Conservation (phyloP, 2,329 filamentous ascomycete genomes). For the Mycosphaerella sp. region DNA sequence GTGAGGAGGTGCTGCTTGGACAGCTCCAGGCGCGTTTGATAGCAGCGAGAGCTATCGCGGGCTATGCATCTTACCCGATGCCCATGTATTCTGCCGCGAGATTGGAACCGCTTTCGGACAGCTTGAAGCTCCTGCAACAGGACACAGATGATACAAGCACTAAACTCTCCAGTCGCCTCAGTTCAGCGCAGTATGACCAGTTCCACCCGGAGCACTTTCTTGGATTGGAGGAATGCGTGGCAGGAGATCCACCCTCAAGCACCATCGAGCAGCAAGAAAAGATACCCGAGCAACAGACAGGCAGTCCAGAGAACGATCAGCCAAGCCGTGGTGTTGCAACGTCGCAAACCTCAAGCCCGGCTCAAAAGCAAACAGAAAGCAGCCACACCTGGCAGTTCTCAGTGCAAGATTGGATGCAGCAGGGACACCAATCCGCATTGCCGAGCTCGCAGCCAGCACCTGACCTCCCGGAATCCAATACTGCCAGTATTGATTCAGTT, state of each 20-base stretch:
- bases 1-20: not conserved
- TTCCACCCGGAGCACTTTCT: slow-evolving; percentile 7
- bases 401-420: slow-evolving; percentile 9
- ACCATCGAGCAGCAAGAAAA: not conserved
- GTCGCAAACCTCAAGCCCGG: slow-evolving; percentile 15
- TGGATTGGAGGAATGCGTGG: slow-evolving; percentile 1
- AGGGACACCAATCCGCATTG: not conserved
- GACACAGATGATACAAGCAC: not conserved
- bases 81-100: not conserved
- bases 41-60: not conserved
- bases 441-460: slow-evolving; percentile 1
- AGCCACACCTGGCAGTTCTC: slow-evolving; percentile 11
- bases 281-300: not conserved
- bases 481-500: slow-evolving; percentile 1
- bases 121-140: slow-evolving; percentile 2
- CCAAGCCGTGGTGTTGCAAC: slow-evolving; percentile 3
- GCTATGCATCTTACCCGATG: not conserved
- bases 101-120: not conserved
- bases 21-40: not conserved
- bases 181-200: slow-evolving; percentile 6
- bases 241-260: slow-evolving; percentile 1
- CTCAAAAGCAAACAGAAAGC: slow-evolving; percentile 5
- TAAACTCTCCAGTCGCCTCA: slow-evolving; percentile 2
- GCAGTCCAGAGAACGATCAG: not conserved
- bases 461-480: not conserved